Base-by-base conservation (phyloP, 164 flowering plant species). In the Nymphaea thermarum region DNA sequence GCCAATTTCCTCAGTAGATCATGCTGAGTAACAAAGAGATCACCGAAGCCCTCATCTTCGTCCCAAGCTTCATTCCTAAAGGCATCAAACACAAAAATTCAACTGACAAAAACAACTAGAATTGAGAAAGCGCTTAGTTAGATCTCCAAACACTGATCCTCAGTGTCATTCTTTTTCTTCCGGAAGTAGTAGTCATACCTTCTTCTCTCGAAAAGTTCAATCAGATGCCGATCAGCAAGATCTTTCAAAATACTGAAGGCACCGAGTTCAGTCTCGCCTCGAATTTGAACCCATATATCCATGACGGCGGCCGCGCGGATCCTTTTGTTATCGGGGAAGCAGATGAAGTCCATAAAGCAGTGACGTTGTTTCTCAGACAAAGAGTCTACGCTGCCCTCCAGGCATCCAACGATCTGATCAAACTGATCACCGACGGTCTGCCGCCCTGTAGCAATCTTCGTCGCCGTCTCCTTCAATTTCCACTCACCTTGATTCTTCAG, bases 1-100 rank as follows among this genome's bases (percentile, higher is more conserved):
- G 95, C 95, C 12, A 90, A 82, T 68, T 90, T 92, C 66, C 96
- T 76, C 71, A 90, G 66, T 15, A 88, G 85, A 78, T 90, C 91
- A 72, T 91, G 97, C 62, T 88, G 93, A 42, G 82, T 79, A 36
- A 86, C 88, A 62, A 71, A 84, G 36, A 85, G 80, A 71, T 85
- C 93, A 75, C 68, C 82, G 77, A 79, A 86, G 68, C 89, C 79
- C 70, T 84, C 76, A 67, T 84, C 86, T 45, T 79, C 43, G 43
- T 87, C 93, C 66, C 89, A 87, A 70, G 78, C 82, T 62, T 90
- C 85, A 83, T 62, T 64, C 65, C 73, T 74, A 67, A 5, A 71
- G 64, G 55, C 55, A 47, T 47, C 55, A 12, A 47, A 47, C 55
- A 47, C 36, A 47, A 12, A 47, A 47, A 12, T 47, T 47, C 7